Percentiles rank a stretch among this genome's conserved stretches.
phyloP scores from a whole-genome alignment of 2,329 filamentous ascomycete genomes.

The Verticillium nonalfalfae region DNA sequence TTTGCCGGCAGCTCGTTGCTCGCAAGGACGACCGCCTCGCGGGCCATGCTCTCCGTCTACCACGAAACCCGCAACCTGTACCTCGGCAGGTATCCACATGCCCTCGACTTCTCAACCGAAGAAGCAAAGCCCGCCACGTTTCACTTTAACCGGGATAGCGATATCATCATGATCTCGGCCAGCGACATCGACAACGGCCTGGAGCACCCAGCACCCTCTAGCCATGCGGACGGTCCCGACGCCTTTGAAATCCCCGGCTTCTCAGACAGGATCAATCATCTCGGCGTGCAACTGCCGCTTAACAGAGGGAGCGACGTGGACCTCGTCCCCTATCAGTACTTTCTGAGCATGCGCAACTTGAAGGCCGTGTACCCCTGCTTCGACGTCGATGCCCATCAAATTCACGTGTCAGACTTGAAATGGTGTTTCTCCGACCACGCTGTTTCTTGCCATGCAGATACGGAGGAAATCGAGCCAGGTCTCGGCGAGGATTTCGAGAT shows the following conservation, averaged over 20 bases:
- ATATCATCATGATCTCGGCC: conserved; percentile 17
- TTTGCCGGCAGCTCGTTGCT: conserved; percentile 16
- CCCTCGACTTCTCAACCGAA: conserved; percentile 18
- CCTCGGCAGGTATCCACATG: conserved; percentile 22
- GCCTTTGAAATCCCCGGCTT: conserved; percentile 16
- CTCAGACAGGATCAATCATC: conserved; percentile 19
- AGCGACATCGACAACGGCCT: no score
- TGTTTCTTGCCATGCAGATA: background rate
- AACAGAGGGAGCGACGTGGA: background rate
- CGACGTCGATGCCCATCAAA: background rate
- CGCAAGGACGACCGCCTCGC: conserved; percentile 19
- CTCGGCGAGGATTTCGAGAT: background rate
- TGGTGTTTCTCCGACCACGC: background rate
- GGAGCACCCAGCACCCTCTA: background rate
- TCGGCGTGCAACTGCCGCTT: conserved; percentile 14
- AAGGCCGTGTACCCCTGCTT: conserved; percentile 17
- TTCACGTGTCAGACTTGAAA: background rate
- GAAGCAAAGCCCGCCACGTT: conserved; percentile 16
- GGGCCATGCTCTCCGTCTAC: conserved; percentile 24
- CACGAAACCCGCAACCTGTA: conserved; percentile 27
- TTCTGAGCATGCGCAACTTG: conserved; percentile 16
- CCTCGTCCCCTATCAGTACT: background rate
- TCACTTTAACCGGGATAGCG: conserved; percentile 21
- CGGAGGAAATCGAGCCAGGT: background rate
- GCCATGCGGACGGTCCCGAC: background rate